phyloP scores from a whole-genome alignment of 2,329 filamentous ascomycete species.

The Penicillium polonicum region DNA sequence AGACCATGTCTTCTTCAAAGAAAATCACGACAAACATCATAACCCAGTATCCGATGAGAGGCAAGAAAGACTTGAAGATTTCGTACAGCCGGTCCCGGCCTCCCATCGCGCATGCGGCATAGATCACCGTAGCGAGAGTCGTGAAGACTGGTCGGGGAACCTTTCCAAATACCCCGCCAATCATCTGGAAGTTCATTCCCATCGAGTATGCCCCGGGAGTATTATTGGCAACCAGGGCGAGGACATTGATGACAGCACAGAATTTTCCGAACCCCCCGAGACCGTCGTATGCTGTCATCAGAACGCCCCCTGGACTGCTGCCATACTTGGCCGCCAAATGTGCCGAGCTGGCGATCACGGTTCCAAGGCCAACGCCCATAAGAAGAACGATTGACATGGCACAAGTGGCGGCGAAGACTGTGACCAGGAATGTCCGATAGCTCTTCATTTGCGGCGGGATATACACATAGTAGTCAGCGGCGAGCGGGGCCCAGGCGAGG shows the following conservation, averaged over 20 bases:
- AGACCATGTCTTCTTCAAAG: slow-evolving; percentile 45
- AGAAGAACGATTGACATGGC: slow-evolving; percentile 39
- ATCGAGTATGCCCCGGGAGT: slow-evolving; percentile 48
- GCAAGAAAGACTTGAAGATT: slow-evolving; percentile 48
- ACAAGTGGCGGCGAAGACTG: slow-evolving; percentile 36
- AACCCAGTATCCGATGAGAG: slow-evolving; percentile 50
- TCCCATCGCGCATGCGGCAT: slow-evolving; percentile 46
- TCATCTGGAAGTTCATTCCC: slow-evolving; percentile 46
- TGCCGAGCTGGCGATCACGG: slow-evolving; percentile 36
- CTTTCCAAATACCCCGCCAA: slow-evolving; percentile 38
- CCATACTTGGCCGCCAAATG: slow-evolving; percentile 20
- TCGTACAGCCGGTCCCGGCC: slow-evolving; percentile 46
- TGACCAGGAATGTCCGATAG: slow-evolving; percentile 40
- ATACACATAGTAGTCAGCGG: slow-evolving; percentile 48
- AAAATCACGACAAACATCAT: slow-evolving; percentile 45
- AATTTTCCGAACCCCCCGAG: slow-evolving; percentile 46
- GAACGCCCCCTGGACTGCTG: slow-evolving; percentile 36
- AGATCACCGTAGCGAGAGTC: slow-evolving; percentile 41
- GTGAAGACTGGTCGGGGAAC: slow-evolving; percentile 47
- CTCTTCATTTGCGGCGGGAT: slow-evolving; percentile 40
- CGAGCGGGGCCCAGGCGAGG: slow-evolving; percentile 37
- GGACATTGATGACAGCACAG: slow-evolving; percentile 44
- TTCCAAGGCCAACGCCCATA: slow-evolving; percentile 45
- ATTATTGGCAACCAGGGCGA: slow-evolving; percentile 47
- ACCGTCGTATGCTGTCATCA: slow-evolving; percentile 40